Evolutionary conservation across 2,329 filamentous ascomycete genomes (phyloP).

Genomic region (Ophiostoma sp.): DNA sequence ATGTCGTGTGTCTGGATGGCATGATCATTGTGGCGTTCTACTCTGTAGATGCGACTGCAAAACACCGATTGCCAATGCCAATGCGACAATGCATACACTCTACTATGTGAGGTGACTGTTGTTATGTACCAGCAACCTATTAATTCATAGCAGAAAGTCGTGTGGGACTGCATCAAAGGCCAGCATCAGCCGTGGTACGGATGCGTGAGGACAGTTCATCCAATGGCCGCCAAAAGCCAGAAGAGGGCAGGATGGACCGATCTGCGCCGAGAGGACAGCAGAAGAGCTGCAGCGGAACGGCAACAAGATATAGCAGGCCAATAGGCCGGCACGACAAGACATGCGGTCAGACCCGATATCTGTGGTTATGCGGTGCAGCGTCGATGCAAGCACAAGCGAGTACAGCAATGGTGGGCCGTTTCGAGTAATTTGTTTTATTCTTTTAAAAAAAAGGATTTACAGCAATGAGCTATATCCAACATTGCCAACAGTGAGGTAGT

Average conservation of each 20-base stretch:
- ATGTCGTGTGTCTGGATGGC: neutral
- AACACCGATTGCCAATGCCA: neutral
- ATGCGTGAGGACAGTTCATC: constrained; percentile 5
- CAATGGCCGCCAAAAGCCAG: neutral
- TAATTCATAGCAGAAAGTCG: neutral
- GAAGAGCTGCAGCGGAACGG: neutral
- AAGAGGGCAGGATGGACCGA: neutral
- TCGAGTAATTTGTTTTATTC: too few species aligned
- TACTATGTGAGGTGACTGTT: neutral
- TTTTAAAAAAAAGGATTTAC: too few species aligned
- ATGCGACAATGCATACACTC: neutral
- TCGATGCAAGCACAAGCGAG: neutral
- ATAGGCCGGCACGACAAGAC: neutral
- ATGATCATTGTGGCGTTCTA: neutral
- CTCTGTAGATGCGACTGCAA: neutral
- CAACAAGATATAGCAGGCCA: neutral
- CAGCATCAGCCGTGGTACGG: neutral
- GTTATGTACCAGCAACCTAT: neutral
- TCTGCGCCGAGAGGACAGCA: neutral
- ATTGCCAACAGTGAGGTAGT: neutral
- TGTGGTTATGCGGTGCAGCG: neutral
- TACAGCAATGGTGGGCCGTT: neutral
- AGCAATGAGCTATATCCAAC: too few species aligned
- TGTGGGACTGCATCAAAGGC: neutral
- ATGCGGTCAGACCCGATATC: neutral